Percentiles rank a stretch among this genome's conserved stretches.
Conservation (phyloP, 257 asterid genomes). For the Leptodermis oblonga region DNA sequence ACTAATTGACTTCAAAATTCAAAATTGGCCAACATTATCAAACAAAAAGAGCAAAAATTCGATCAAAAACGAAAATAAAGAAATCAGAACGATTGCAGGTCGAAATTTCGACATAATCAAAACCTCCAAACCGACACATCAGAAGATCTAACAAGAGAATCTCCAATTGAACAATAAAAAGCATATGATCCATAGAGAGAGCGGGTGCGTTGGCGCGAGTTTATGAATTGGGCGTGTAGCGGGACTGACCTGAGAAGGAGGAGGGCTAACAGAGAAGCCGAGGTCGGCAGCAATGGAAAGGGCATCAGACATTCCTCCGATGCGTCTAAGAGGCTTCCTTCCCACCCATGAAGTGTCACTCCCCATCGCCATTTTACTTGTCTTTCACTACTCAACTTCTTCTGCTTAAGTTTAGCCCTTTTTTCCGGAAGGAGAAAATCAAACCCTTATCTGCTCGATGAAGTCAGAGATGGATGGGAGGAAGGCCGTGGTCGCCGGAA, state of each 20-base stretch:
- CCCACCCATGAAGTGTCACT: constrained; percentile 89
- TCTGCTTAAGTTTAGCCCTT: background rate
- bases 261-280: constrained; percentile 64
- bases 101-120: background rate
- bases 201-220: background rate
- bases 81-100: background rate
- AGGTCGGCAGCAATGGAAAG: constrained; percentile 88
- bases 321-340: constrained; percentile 71
- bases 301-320: constrained; percentile 96
- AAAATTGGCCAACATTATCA: background rate
- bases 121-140: background rate
- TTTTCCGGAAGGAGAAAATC: background rate
- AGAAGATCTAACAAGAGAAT: background rate
- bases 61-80: background rate
- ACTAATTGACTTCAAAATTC: background rate
- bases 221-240: background rate
- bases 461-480: background rate
- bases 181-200: too few relatives aligned
- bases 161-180: background rate
- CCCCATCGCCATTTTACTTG: constrained; percentile 52
- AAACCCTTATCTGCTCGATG: background rate
- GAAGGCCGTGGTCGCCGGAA: background rate
- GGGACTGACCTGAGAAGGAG: constrained; percentile 63
- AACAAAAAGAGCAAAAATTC: background rate
- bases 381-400: background rate